Conservation (phyloP, 805 yeast genomes). For the Spathaspora girioi region DNA sequence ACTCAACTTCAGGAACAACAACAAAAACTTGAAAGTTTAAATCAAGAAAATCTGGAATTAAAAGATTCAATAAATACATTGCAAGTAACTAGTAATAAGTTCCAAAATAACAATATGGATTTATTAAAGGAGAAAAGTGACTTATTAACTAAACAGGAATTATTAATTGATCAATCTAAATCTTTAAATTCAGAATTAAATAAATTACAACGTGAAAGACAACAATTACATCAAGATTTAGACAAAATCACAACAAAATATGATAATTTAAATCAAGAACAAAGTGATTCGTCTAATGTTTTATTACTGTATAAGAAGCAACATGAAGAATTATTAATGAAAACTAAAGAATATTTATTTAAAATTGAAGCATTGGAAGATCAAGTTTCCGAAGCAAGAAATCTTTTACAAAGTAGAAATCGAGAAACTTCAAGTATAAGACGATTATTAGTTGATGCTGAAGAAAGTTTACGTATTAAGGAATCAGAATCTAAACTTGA, state of each 20-base stretch:
- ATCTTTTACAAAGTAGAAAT: conserved; percentile 72
- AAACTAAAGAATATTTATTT: conserved; percentile 59
- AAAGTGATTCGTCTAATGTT: conserved; percentile 38
- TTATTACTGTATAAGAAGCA: conserved; percentile 51
- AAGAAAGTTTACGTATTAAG: conserved; percentile 50
- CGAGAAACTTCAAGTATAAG: conserved; percentile 75
- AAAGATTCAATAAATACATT: conserved; percentile 36
- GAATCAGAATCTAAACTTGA: conserved; percentile 55
- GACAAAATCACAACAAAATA: conserved; percentile 37
- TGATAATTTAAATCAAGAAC: conserved; percentile 30
- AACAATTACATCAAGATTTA: conserved; percentile 33
- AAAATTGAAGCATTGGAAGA: conserved; percentile 70
- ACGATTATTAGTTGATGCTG: conserved; percentile 63
- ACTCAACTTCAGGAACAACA: conserved; percentile 36
- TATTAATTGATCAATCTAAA: conserved; percentile 24
- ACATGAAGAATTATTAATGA: conserved; percentile 67
- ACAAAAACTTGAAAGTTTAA: conserved; percentile 29
- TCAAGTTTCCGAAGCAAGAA: conserved; percentile 73
- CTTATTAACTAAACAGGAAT: conserved; percentile 41
- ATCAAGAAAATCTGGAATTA: conserved; percentile 36
- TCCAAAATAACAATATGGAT: conserved; percentile 30
- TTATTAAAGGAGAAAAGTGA: conserved; percentile 37
- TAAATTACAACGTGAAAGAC: conserved; percentile 42
- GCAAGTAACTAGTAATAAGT: conserved; percentile 36
- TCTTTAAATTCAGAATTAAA: conserved; percentile 32